A percentile compares a stretch with the other conserved stretches of the same genome.
Evolutionary conservation across 1,284 basidiomycete genomes (phyloP).

Genomic region (Papiliotrema terrestris): DNA sequence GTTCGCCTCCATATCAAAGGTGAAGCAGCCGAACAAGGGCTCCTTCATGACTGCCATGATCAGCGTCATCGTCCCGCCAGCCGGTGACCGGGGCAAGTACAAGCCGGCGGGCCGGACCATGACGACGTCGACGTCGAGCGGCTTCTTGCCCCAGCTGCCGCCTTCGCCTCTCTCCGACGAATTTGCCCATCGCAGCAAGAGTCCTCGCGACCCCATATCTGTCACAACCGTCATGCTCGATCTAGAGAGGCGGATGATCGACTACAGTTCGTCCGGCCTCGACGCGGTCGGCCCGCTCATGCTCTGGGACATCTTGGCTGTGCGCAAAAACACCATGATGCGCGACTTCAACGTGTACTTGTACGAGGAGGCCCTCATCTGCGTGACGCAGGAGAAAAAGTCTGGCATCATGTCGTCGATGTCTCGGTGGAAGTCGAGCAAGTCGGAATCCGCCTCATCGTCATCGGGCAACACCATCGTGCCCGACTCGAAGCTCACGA

Average conservation of each 20-base stretch:
- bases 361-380: constrained; percentile 94
- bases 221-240: constrained; percentile 81
- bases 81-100: constrained; percentile 48
- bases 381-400: constrained; percentile 90
- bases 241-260: constrained; percentile 77
- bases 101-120: constrained; percentile 23
- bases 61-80: constrained; percentile 80
- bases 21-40: constrained; percentile 56
- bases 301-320: constrained; percentile 85
- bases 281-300: constrained; percentile 76
- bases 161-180: constrained; percentile 29
- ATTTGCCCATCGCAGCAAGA: constrained; percentile 5
- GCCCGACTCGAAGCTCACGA: constrained; percentile 45
- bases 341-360: constrained; percentile 93
- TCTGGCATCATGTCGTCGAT: constrained; percentile 51
- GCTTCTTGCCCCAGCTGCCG: constrained; percentile 33
- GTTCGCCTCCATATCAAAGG: constrained; percentile 66
- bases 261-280: constrained; percentile 90
- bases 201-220: constrained; percentile 13
- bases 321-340: constrained; percentile 78
- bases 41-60: constrained; percentile 74
- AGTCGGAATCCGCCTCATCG: constrained; percentile 13
- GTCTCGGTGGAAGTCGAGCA: constrained; percentile 24
- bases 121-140: constrained; percentile 13
- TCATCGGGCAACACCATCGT: background rate